These are phyloP conservation scores for Mortierella sp. DNA, from an alignment of 371 early-diverging fungal genomes.

Conservation along the genomic window DNA sequence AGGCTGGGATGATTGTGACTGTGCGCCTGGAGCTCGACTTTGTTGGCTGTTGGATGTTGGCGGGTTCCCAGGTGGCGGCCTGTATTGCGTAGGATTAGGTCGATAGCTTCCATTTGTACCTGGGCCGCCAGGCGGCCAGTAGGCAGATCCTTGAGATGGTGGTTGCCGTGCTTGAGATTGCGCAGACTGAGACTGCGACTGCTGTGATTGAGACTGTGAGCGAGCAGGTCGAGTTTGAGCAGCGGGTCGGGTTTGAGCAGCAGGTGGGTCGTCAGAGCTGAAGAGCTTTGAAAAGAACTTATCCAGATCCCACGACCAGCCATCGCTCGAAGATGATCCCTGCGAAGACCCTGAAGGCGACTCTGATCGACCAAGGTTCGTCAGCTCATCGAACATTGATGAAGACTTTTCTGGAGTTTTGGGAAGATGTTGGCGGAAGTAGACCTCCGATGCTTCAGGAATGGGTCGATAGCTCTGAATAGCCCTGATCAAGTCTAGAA, in stretches of 20 bases:
- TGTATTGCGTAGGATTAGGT: not conserved
- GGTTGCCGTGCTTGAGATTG: conserved; percentile 5
- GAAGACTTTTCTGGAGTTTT: conserved; percentile 24
- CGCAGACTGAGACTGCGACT: not conserved
- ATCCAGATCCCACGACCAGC: conserved; percentile 48
- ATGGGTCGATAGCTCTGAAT: conserved; percentile 52
- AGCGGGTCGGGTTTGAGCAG: conserved; percentile 4
- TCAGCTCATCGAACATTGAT: conserved; percentile 30
- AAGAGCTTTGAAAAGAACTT: conserved; percentile 48
- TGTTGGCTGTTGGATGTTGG: not conserved
- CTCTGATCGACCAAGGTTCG: conserved; percentile 28
- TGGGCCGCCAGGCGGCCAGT: conserved; percentile 8
- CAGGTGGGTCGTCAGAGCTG: conserved; percentile 25
- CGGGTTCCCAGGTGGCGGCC: conserved; percentile 18
- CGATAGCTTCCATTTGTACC: conserved; percentile 8
- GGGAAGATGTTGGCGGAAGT: conserved; percentile 45
- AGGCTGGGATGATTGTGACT: not conserved
- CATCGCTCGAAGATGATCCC: conserved; percentile 27
- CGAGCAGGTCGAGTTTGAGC: conserved; percentile 4
- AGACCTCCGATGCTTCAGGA: conserved; percentile 49
- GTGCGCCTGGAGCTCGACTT: not conserved
- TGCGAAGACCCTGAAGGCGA: conserved; percentile 38
- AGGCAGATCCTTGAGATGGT: conserved; percentile 6
- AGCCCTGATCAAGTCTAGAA: conserved; percentile 40
- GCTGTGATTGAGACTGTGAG: conserved; percentile 34